Percentiles rank a stretch among this genome's conserved stretches.
Conservation (phyloP, 768 basidiomycete genomes). For the Hemileccinum rubropunctum region DNA sequence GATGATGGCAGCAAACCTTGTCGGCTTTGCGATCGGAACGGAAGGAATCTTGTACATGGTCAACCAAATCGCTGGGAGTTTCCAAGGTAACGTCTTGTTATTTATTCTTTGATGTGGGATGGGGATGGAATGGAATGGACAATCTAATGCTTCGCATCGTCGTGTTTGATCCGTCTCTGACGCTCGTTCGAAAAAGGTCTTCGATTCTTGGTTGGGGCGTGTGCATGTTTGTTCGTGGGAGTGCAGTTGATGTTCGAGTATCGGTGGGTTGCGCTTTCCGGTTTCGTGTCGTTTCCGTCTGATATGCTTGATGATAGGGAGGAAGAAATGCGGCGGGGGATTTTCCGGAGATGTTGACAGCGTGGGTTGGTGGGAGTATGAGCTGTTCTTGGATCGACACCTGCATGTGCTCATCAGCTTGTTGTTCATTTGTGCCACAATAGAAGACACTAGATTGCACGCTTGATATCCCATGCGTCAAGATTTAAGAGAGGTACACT, state of each 20-base stretch:
- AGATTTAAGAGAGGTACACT: too few species aligned
- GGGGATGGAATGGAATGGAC: neutral
- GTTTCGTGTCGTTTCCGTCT: neutral
- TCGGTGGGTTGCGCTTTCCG: slow-evolving; percentile 48
- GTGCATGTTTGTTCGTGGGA: slow-evolving; percentile 70
- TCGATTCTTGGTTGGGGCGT: slow-evolving; percentile 59
- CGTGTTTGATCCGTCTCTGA: neutral
- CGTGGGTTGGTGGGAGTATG: too few species aligned
- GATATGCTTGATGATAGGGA: slow-evolving; percentile 43
- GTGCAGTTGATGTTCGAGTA: slow-evolving; percentile 97
- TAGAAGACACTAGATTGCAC: too few species aligned
- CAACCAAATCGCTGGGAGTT: slow-evolving; percentile 57
- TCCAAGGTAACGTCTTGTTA: slow-evolving; percentile 47
- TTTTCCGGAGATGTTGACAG: slow-evolving; percentile 47
- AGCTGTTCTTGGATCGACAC: too few species aligned
- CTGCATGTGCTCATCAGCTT: too few species aligned
- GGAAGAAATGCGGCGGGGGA: slow-evolving; percentile 67
- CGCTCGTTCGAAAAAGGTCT: slow-evolving; percentile 46
- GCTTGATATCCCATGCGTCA: too few species aligned
- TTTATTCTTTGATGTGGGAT: neutral
- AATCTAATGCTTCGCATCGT: neutral
- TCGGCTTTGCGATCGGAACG: slow-evolving; percentile 90
- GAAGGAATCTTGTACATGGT: slow-evolving; percentile 76
- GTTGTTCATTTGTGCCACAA: too few species aligned
- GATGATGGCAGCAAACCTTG: slow-evolving; percentile 91